phyloP scores from a whole-genome alignment of 225 moss, liverwort and hornwort species.

The Lunularia cruciata region DNA sequence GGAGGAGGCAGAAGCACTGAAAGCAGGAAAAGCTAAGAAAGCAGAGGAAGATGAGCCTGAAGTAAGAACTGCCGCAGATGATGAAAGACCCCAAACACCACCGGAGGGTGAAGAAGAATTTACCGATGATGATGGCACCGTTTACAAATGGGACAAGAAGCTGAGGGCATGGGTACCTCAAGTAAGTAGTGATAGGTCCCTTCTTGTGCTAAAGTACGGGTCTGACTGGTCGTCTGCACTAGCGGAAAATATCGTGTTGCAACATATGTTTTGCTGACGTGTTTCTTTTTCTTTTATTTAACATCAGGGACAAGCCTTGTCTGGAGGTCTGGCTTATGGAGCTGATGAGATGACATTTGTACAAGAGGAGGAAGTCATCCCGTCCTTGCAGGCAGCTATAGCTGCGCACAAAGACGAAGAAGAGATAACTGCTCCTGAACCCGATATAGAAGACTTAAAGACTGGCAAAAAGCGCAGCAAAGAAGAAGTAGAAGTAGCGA shows the following conservation, averaged over 20 bases:
- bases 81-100: slow-evolving; percentile 64
- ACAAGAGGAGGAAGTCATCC: slow-evolving; percentile 91
- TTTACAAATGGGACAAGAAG: slow-evolving; percentile 80
- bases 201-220: background rate
- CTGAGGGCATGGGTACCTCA: slow-evolving; percentile 93
- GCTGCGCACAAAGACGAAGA: slow-evolving; percentile 50
- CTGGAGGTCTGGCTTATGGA: slow-evolving; percentile 64
- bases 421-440: slow-evolving; percentile 33
- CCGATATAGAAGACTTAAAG: slow-evolving; percentile 47
- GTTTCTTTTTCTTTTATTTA: background rate
- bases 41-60: slow-evolving; percentile 43
- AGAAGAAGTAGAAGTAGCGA: slow-evolving; percentile 43
- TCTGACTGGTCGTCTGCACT: background rate
- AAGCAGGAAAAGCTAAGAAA: slow-evolving; percentile 79
- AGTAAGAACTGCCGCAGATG: slow-evolving; percentile 41
- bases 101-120: slow-evolving; percentile 70
- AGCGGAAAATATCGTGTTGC: background rate
- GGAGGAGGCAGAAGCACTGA: slow-evolving; percentile 91
- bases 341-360: slow-evolving; percentile 99
- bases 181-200: slow-evolving; percentile 39
- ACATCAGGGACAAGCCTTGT: slow-evolving; percentile 29
- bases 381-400: slow-evolving; percentile 68
- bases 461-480: slow-evolving; percentile 59
- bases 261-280: background rate
- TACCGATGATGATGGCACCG: slow-evolving; percentile 93